Evolutionary conservation across 441 rosid genomes (phyloP), one percentile per base, ranked within the genome.

Genomic region (Jatropha multifida): DNA sequence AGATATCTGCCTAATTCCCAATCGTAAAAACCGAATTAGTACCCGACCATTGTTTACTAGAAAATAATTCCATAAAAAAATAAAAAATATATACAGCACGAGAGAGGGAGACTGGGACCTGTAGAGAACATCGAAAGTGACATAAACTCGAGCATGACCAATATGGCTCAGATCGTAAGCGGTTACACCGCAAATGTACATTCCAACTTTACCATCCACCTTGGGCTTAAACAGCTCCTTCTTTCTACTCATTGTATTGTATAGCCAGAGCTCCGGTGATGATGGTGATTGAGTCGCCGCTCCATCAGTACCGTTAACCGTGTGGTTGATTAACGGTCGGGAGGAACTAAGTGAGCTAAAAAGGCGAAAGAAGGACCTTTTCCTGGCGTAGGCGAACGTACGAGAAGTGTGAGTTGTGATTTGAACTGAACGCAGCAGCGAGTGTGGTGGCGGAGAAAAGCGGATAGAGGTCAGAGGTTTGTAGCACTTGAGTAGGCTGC

Each of bases 121-220:
- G 77, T 84, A 85, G 71, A 94, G 92, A 62, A 92, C 91, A 81
- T 94, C 99, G 65, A 96, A 96, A 40, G 92, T 86, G 72, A 94
- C 97, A 63, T 89, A 90, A 58, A 89, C 99, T 51, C 98, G 95
- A 46, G 96, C 97, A 73, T 94, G 98, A 15, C 98, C 99, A 73
- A 92, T 84, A 82, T 96, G 98, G 86, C 99, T 96, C 59, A 93
- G 89, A 76, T 96, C 99, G 44, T 94, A 96, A 46, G 97, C 92
- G 0, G 99, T 96, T 65, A 96, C 94, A n/a, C 99, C 98, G 44
- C 98, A 96, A 68, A 96, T 97, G 69, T 96, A 96, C 97, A 96
- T 92, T 72, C 98, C 98, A 40, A 91, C 96, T 83, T 88, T 87
- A 14, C 93, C 97, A 17, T 90, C 92, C 18, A 78, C 80, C 78